Percentiles rank a stretch among this genome's conserved stretches.
Conservation (phyloP, 331 rosid genomes). For the Quercus phellos region DNA sequence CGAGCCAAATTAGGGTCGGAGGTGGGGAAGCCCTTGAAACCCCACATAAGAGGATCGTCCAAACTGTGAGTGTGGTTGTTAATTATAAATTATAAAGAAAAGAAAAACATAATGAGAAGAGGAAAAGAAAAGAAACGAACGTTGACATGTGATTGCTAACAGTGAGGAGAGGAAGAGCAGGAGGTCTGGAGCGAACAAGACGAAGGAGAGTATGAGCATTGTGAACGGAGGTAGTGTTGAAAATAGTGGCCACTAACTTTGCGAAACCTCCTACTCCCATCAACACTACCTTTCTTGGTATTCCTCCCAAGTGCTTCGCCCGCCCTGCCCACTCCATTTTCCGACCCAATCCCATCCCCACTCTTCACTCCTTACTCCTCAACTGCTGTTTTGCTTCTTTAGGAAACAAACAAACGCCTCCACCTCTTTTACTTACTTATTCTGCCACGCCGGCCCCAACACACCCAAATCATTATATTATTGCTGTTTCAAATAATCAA, state of each 20-base stretch:
- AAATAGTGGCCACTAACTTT: slow-evolving; percentile 46
- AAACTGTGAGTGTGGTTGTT: slow-evolving; percentile 28
- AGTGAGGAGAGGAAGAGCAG: slow-evolving; percentile 72
- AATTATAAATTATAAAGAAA: not conserved
- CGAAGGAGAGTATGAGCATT: slow-evolving; percentile 69
- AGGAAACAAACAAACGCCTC: no score
- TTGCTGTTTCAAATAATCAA: no score
- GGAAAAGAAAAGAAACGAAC: slow-evolving; percentile 20
- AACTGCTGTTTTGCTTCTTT: no score
- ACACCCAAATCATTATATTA: no score
- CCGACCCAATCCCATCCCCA: slow-evolving; percentile 34
- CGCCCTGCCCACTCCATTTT: slow-evolving; percentile 79
- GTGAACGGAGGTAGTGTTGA: slow-evolving; percentile 67
- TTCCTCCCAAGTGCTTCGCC: slow-evolving; percentile 48
- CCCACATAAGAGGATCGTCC: slow-evolving; percentile 93
- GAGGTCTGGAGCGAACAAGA: slow-evolving; percentile 61
- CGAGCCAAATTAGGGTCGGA: slow-evolving; percentile 45
- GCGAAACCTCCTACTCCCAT: slow-evolving; percentile 62
- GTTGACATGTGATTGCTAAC: slow-evolving; percentile 97
- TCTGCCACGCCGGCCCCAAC: no score
- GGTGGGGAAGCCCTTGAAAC: slow-evolving; percentile 69
- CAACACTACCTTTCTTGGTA: slow-evolving; percentile 59
- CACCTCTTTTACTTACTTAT: no score
- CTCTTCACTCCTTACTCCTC: no score
- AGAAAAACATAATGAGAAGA: not conserved